Percentiles rank a stretch among this genome's conserved stretches.
Evolutionary conservation across 2,329 filamentous ascomycete species (phyloP).

Genomic region (Colletotrichum sp.): DNA sequence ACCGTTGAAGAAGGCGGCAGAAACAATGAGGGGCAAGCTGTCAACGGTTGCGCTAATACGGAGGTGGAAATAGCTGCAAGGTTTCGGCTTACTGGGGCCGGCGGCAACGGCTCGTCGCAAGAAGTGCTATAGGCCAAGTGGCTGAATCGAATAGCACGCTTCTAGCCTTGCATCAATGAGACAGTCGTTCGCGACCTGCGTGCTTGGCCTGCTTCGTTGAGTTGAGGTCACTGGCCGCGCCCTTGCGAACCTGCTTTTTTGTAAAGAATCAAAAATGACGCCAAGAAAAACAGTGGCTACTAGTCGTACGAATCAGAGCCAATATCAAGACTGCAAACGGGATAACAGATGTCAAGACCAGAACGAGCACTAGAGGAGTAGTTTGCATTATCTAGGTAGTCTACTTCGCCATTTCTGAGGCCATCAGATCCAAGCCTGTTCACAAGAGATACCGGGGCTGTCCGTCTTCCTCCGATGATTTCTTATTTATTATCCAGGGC

Average conservation of each 20-base stretch:
- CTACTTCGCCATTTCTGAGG: neutral
- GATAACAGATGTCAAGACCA: neutral
- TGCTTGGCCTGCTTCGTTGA: neutral
- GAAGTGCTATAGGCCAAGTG: neutral
- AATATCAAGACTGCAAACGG: neutral
- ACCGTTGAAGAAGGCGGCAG: neutral
- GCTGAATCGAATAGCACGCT: neutral
- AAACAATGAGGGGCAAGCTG: neutral
- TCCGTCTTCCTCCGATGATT: neutral
- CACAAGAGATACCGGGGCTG: neutral
- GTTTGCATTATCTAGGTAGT: neutral
- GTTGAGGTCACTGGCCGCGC: neutral
- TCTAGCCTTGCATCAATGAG: neutral
- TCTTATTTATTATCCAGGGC: neutral
- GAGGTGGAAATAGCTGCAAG: neutral
- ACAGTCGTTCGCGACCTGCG: neutral
- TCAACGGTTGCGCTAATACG: neutral
- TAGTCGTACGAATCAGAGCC: neutral
- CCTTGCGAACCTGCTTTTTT: neutral
- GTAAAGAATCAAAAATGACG: neutral
- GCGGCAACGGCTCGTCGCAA: neutral
- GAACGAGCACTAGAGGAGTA: neutral
- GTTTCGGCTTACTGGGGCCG: neutral
- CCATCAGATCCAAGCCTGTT: neutral
- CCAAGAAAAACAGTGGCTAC: neutral